phyloP scores from a whole-genome alignment of 768 basidiomycete species.

The Strobilomyces echinocephalus region DNA sequence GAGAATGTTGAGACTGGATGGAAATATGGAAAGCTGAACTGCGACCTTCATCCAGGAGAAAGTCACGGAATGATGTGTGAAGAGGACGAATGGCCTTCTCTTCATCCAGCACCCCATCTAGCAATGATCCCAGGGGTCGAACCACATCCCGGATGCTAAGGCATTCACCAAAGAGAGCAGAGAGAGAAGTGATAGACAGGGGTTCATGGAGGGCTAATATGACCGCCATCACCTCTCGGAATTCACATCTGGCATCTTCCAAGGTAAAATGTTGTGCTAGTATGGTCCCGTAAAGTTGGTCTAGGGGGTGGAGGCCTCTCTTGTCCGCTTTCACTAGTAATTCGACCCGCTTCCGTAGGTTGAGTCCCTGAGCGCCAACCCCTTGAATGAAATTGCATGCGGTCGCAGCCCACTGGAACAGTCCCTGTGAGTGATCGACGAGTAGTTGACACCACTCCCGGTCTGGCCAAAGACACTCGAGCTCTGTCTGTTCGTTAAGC shows the following conservation, averaged over 20 bases:
- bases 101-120: not conserved
- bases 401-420: constrained; percentile 10
- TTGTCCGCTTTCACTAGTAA: too few species aligned
- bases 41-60: not conserved
- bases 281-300: not conserved
- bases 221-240: not conserved
- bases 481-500: not conserved
- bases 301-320: too few species aligned
- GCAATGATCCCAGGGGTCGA: not conserved
- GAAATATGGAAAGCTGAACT: not conserved
- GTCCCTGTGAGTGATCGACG: constrained; percentile 14
- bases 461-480: constrained; percentile 3
- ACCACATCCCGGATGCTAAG: not conserved
- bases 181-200: not conserved
- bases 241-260: not conserved
- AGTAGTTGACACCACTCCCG: constrained; percentile 14
- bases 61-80: not conserved
- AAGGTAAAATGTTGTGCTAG: not conserved
- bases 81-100: not conserved
- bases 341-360: too few species aligned
- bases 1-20: not conserved
- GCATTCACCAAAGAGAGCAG: not conserved
- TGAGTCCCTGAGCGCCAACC: not conserved
- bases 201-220: not conserved
- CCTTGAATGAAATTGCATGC: constrained; percentile 12